phyloP scores from a whole-genome alignment of 768 basidiomycete genomes.

The Russula olivacea region DNA sequence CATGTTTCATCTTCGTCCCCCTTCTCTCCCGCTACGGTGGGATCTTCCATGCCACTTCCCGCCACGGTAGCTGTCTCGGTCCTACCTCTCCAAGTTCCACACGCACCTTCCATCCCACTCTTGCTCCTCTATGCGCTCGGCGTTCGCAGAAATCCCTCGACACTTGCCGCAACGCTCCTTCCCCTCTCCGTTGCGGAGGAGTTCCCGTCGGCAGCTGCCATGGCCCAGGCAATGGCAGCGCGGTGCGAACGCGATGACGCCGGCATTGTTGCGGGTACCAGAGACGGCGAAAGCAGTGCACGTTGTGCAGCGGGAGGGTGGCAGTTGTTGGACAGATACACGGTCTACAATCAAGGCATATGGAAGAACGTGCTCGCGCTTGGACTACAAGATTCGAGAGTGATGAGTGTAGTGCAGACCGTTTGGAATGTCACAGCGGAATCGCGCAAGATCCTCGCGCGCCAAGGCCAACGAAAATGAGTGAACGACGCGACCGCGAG shows the following conservation, averaged over 20 bases:
- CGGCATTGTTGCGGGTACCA: neutral
- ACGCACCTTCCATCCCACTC: constrained; percentile 14
- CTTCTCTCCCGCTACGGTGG: neutral
- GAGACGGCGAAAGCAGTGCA: neutral
- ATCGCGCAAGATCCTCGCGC: constrained; percentile 37
- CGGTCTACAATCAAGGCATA: constrained; percentile 49
- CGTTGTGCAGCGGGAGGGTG: neutral
- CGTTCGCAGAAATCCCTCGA: constrained; percentile 16
- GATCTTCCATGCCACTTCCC: neutral
- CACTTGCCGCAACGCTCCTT: constrained; percentile 18
- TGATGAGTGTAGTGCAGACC: constrained; percentile 47
- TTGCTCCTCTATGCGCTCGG: constrained; percentile 16
- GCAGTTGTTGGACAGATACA: constrained; percentile 32
- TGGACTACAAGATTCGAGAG: constrained; percentile 40
- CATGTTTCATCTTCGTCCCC: neutral
- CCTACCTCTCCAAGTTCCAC: constrained; percentile 18
- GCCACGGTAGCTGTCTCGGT: constrained; percentile 4
- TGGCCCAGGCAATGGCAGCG: constrained; percentile 19
- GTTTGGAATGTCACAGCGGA: constrained; percentile 76
- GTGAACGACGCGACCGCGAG: neutral
- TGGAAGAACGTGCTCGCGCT: constrained; percentile 60
- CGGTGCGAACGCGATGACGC: constrained; percentile 28
- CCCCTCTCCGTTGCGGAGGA: constrained; percentile 20
- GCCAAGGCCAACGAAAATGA: neutral
- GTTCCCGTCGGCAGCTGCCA: constrained; percentile 29